These are phyloP conservation scores for Cercospora sp. DNA, from an alignment of 2,329 filamentous ascomycete genomes.

Conservation along the genomic window DNA sequence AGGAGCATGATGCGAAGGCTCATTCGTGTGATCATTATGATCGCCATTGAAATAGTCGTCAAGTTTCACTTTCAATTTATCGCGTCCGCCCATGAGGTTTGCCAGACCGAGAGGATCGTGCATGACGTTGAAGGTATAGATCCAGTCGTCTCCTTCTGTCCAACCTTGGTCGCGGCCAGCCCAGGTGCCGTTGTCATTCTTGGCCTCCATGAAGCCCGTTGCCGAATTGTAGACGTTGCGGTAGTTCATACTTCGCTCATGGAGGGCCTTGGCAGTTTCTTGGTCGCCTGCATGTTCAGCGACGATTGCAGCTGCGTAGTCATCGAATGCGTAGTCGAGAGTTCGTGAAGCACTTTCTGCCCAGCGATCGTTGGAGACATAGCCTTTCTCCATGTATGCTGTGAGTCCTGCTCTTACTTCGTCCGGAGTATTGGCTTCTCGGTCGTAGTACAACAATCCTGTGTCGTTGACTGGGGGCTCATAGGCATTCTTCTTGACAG, in stretches of 20 bases:
- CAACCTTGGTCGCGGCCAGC: conserved; percentile 48
- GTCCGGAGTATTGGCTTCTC: conserved; percentile 49
- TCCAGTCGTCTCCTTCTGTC: conserved; percentile 54
- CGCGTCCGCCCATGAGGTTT: conserved; percentile 42
- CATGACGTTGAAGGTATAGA: conserved; percentile 54
- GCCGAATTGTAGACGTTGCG: conserved; percentile 46
- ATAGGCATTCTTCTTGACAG: conserved; percentile 49
- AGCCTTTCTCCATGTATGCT: conserved; percentile 47
- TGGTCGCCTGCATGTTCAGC: conserved; percentile 42
- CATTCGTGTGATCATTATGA: conserved; percentile 52
- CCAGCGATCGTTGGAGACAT: conserved; percentile 52
- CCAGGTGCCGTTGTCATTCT: conserved; percentile 51
- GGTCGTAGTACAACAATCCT: conserved; percentile 49
- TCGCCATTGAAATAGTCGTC: conserved; percentile 49
- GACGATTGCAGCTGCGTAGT: conserved; percentile 48
- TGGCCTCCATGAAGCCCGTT: conserved; percentile 51
- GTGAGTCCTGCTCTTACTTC: conserved; percentile 51
- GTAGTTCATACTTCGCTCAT: conserved; percentile 45
- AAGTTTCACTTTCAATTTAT: conserved; percentile 45
- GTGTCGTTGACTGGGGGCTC: conserved; percentile 48
- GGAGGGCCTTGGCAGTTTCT: conserved; percentile 37
- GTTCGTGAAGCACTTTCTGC: conserved; percentile 50
- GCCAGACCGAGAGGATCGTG: conserved; percentile 49
- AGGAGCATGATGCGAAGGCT: conserved; percentile 52
- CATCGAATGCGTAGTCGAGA: conserved; percentile 52